Evolutionary conservation across 768 basidiomycete genomes (phyloP).

Genomic region (Amanita exitialis): DNA sequence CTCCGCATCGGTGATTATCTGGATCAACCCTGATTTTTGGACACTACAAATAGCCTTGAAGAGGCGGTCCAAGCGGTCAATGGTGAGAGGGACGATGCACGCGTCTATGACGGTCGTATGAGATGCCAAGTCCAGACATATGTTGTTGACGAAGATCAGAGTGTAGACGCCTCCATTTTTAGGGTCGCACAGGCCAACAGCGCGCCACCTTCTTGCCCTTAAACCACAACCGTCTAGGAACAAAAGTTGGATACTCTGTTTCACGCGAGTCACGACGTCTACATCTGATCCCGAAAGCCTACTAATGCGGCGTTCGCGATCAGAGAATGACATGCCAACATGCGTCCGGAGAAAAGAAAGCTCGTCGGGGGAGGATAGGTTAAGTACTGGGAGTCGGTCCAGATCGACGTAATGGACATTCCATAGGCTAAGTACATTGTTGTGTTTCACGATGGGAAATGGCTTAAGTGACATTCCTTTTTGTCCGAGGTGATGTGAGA

Average conservation of each 20-base stretch:
- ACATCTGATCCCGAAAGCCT: not conserved
- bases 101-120: constrained; percentile 44
- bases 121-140: constrained; percentile 37
- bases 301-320: constrained; percentile 9
- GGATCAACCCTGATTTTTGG: constrained; percentile 1
- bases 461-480: constrained; percentile 14
- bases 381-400: constrained; percentile 14
- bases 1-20: constrained; percentile 15
- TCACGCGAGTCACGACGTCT: constrained; percentile 8
- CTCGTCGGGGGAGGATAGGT: constrained; percentile 6
- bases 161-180: constrained; percentile 19
- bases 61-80: not conserved
- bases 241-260: constrained; percentile 10
- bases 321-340: constrained; percentile 7
- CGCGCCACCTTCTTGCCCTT: not conserved
- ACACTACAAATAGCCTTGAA: not conserved
- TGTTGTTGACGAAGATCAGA: constrained; percentile 33
- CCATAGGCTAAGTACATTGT: constrained; percentile 10
- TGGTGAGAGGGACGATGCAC: constrained; percentile 30
- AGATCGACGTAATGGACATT: constrained; percentile 26
- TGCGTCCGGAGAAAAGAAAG: constrained; percentile 9
- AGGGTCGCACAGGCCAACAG: constrained; percentile 16
- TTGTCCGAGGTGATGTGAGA: constrained; percentile 11
- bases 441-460: constrained; percentile 17
- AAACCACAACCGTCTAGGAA: constrained; percentile 1